Evolutionary conservation across 129 eudicot genomes (phyloP), one percentile per base, ranked within the genome.

Genomic region (Ambrosia artemisiifolia): DNA sequence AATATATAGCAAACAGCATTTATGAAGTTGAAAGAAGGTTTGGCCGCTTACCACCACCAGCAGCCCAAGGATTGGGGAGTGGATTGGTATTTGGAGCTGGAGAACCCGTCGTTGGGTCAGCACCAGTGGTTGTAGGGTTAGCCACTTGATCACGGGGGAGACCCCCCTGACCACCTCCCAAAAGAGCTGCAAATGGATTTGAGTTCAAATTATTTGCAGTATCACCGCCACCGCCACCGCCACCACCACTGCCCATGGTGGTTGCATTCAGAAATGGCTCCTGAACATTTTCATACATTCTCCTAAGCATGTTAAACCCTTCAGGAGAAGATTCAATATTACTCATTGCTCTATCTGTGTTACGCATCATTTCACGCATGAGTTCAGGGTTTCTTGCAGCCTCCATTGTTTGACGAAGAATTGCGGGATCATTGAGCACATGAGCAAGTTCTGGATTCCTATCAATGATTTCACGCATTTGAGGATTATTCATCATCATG

Each of bases 291-390:
- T 93, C 98, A 80, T 93, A 89, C 95, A 87, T 93, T 33, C 92
- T 84, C 75, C 96, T 93, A 33, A 87, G 95, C 92, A 82, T 89
- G 87, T 89, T 93, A 69, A 89, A 93, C 46, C 98, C 98, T 83
- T 89, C 98, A 65, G 98, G 96, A 79, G 91, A 89, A 24, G 98
- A 82, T 82, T 93, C 96, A 38, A 90, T 85, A 36, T 93, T 87
- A 75, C 95, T 89, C 98, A 89, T 93, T 69, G 96, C 95, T 86
- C 98, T 84, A 75, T 89, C 95, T 18, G 98, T 87, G 82, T 93
- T 93, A 11, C 92, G 88, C 92, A 87, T 87, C 96, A 89, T 93
- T 77, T 89, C 98, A 65, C 96, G 92, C 91, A 87, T 89, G 63
- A 87, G 76, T 73, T 89, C 96, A 81, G 95, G 95, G 70, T 85